Evolutionary conservation across 73 alveolate species (phyloP).

Genomic region (Paraurostyla sp.): DNA sequence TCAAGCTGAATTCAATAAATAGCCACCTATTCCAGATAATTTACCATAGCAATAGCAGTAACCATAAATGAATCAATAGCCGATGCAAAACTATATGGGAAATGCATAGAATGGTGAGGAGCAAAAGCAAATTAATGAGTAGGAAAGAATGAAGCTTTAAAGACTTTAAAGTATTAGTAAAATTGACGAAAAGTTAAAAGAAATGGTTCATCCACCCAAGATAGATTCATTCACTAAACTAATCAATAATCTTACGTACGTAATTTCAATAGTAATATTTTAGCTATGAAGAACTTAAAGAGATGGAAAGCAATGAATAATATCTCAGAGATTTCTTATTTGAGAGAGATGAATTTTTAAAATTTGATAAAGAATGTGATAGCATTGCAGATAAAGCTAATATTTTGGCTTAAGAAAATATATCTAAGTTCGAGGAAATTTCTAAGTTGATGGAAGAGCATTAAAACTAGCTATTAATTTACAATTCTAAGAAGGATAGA

Average conservation of each 20-base stretch:
- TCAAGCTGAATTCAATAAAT: background rate
- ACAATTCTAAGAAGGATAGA: background rate
- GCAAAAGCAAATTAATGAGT: background rate
- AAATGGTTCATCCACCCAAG: constrained; percentile 6
- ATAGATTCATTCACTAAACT: background rate
- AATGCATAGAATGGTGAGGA: background rate
- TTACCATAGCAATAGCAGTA: background rate
- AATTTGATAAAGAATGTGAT: background rate
- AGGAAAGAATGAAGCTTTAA: background rate
- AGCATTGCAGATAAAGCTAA: constrained; percentile 10
- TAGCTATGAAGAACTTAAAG: constrained; percentile 23
- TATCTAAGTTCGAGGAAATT: background rate
- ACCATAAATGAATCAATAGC: background rate
- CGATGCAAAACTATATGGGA: background rate
- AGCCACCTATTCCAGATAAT: constrained; percentile 25
- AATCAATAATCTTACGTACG: constrained; percentile 6
- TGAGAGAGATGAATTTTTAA: background rate
- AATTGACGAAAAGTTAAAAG: constrained; percentile 3
- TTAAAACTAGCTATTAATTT: background rate
- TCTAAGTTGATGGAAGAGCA: constrained; percentile 14
- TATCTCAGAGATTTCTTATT: background rate
- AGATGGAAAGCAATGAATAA: constrained; percentile 6
- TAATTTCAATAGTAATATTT: background rate
- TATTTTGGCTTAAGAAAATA: background rate
- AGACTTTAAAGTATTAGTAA: background rate